Evolutionary conservation across 108 stramenopile species (phyloP).

Genomic region (Seminavis robusta): DNA sequence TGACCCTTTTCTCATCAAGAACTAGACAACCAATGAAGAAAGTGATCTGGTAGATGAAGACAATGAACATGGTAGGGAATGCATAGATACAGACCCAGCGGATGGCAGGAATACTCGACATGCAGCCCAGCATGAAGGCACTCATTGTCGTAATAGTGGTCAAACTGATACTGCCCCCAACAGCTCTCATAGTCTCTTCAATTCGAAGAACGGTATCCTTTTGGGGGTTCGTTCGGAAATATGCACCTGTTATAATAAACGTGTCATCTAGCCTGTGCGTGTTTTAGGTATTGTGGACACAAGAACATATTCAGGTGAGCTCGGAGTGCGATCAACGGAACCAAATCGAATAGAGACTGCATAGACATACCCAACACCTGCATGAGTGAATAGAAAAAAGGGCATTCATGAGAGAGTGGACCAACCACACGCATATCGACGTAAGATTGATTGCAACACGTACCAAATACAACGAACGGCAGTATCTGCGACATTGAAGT

Average conservation of each 20-base stretch:
- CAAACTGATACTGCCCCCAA: conserved; percentile 16
- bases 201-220: conserved; percentile 2
- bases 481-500: conserved; percentile 10
- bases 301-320: not conserved
- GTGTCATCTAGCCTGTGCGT: conserved; percentile 12
- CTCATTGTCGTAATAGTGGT: conserved; percentile 14
- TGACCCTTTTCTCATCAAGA: conserved; percentile 12
- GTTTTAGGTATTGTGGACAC: too few species aligned
- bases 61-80: too few species aligned
- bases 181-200: conserved; percentile 5
- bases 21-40: conserved; percentile 15
- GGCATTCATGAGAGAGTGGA: too few species aligned
- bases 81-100: conserved; percentile 10
- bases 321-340: not conserved
- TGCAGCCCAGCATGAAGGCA: conserved; percentile 13
- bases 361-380: not conserved
- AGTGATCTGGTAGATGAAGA: conserved; percentile 11
- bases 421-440: too few species aligned
- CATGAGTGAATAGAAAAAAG: too few species aligned
- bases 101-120: conserved; percentile 14
- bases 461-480: conserved; percentile 21
- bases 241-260: conserved; percentile 8
- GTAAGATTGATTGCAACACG: too few species aligned
- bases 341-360: not conserved
- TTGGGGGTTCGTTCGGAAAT: not conserved